Evolutionary conservation across 257 asterid species (phyloP), one percentile per base, ranked within the genome.

Genomic region (Ilex aquifolium): DNA sequence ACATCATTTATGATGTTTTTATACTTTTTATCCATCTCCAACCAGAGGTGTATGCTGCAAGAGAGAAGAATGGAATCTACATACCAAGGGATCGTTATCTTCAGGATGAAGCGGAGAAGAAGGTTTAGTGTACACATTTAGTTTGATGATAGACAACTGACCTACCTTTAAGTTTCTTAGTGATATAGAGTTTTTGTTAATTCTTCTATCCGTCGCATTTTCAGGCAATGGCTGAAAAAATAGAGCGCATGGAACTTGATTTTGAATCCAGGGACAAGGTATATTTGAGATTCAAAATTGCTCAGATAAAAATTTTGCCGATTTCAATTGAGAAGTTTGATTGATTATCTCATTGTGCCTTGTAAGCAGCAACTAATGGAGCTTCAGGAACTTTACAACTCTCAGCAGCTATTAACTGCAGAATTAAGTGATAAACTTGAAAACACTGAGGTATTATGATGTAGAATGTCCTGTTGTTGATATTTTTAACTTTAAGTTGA

Each of bases 51-150:
- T 87, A 93, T 76, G 96, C 99, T 72, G 96, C 97, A 65, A 84
- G 99, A 79, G 99, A 93, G 76, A 93, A 93, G 83, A 93, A 93
- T 67, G 97, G 99, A 54, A 85, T 93, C 68, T 93, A 93, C 71
- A 93, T 93, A 82, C 99, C 99, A 51, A 85, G 76, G 76, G 99
- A 93, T 57, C 88, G 99, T 54, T 93, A 89, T 82, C 91, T 93
- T 76, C 96, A 82, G 82, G 99, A 90, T 0, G 99, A 93, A 85
- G 95, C 99, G n/a, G 99, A 93, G 79, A 93, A 90, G 78, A 93
- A 90, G 97, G 97, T 84, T 13, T 15, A 69, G 44, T 40, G 44
- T 63, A 63, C 49, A 59, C 48, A 60, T 57, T 56, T 46, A 57
- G 57, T 65, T 40, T 51, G 56, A 46, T 66, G 32, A 29, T 73